These are phyloP conservation scores for Antrodiella citrinella DNA, from an alignment of 768 basidiomycete species.

Conservation along the genomic window DNA sequence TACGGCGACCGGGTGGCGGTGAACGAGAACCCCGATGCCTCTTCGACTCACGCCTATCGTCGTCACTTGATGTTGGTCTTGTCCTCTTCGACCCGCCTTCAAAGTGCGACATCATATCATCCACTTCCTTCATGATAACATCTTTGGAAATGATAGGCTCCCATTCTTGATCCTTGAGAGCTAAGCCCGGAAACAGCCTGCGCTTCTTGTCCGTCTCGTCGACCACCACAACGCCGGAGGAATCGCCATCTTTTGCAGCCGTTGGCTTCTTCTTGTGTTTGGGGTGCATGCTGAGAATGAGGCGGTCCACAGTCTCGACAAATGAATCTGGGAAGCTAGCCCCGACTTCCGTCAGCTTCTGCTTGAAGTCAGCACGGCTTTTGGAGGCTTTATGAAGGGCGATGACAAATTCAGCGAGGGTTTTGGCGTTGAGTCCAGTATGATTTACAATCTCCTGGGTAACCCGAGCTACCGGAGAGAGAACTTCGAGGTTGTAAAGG, in stretches of 20 bases:
- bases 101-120: conserved; percentile 77
- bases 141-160: conserved; percentile 60
- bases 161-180: conserved; percentile 69
- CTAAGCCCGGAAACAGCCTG: conserved; percentile 86
- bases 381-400: conserved; percentile 79
- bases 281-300: conserved; percentile 91
- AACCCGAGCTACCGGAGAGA: conserved; percentile 87
- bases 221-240: conserved; percentile 25
- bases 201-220: conserved; percentile 70
- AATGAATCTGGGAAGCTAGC: conserved; percentile 88
- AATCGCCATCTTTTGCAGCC: conserved; percentile 23
- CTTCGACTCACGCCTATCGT: conserved; percentile 39
- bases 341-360: conserved; percentile 64
- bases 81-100: conserved; percentile 62
- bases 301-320: conserved; percentile 86
- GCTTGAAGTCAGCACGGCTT: conserved; percentile 73
- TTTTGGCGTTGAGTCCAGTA: conserved; percentile 78
- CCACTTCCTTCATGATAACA: conserved; percentile 79
- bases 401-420: conserved; percentile 92
- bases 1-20: conserved; percentile 35
- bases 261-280: conserved; percentile 72
- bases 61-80: conserved; percentile 31
- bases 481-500: conserved; percentile 86
- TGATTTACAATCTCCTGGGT: conserved; percentile 92
- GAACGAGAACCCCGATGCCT: conserved; percentile 49